phyloP scores from a whole-genome alignment of 768 basidiomycete species.

The Amanita rubescens region DNA sequence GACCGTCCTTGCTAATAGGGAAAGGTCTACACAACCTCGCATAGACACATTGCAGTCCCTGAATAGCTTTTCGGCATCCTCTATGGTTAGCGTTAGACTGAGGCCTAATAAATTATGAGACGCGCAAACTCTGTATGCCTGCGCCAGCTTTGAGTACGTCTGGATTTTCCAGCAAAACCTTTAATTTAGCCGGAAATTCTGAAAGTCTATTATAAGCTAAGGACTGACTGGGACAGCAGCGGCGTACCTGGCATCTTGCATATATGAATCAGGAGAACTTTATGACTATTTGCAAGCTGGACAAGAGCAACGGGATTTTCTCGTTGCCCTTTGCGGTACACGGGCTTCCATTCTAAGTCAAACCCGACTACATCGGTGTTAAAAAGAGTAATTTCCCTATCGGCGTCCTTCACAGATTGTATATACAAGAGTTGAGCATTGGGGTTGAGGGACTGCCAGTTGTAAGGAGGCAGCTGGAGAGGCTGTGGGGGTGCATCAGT shows the following conservation, averaged over 20 bases:
- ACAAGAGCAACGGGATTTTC: constrained; percentile 70
- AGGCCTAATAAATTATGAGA: constrained; percentile 7
- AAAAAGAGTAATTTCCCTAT: constrained; percentile 21
- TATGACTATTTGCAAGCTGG: constrained; percentile 54
- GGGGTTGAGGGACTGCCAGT: constrained; percentile 27
- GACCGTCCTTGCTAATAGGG: constrained; percentile 59
- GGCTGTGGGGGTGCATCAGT: constrained; percentile 4
- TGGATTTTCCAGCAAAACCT: constrained; percentile 43
- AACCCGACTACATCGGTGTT: constrained; percentile 44
- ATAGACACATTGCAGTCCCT: constrained; percentile 36
- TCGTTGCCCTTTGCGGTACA: constrained; percentile 37
- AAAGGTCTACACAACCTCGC: constrained; percentile 59
- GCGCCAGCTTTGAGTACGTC: constrained; percentile 64
- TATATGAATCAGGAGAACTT: constrained; percentile 60
- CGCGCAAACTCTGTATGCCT: constrained; percentile 54
- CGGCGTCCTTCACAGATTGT: constrained; percentile 25
- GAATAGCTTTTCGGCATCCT: constrained; percentile 61
- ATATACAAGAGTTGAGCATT: constrained; percentile 27
- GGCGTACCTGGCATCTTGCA: constrained; percentile 44
- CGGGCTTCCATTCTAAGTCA: constrained; percentile 79
- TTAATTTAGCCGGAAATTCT: constrained; percentile 51
- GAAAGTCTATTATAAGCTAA: constrained; percentile 6
- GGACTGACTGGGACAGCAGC: constrained; percentile 6
- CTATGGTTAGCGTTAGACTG: constrained; percentile 26
- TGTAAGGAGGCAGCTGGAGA: constrained; percentile 27